Conservation (phyloP, 73 alveolate species). For the Breviolum minutum region DNA sequence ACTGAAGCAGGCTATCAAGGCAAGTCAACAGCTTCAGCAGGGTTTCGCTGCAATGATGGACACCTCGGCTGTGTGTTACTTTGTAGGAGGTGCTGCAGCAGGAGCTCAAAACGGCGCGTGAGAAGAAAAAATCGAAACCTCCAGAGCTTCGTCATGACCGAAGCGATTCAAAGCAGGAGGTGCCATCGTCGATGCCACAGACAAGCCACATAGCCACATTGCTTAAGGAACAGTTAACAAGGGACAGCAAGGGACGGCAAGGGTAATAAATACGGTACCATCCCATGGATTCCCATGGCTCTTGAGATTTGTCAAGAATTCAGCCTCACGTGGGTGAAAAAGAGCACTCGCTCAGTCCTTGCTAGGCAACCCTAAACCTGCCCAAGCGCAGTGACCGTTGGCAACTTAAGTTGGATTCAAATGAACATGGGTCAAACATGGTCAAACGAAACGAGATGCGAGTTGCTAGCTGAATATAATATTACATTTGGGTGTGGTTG, state of each 20-base stretch:
- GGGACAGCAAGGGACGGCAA: too few species aligned
- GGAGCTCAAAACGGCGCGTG: constrained; percentile 73
- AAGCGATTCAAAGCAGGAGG: neutral
- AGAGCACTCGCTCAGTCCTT: too few species aligned
- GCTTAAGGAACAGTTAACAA: too few species aligned
- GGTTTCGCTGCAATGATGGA: neutral
- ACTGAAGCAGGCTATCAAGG: constrained; percentile 76
- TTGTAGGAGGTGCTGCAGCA: constrained; percentile 4
- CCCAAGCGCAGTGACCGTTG: neutral
- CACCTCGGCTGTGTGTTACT: too few species aligned
- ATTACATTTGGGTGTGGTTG: neutral
- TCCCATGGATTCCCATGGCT: too few species aligned
- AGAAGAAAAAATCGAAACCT: neutral
- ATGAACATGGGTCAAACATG: too few species aligned
- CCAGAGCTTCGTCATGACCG: neutral
- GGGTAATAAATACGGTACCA: too few species aligned
- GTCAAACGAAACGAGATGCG: neutral
- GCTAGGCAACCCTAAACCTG: neutral
- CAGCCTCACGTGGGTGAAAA: too few species aligned
- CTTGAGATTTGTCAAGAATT: too few species aligned
- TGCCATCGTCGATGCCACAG: neutral
- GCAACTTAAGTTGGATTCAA: too few species aligned
- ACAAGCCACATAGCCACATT: too few species aligned
- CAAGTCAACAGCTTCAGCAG: neutral
- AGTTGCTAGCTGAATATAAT: neutral